These are phyloP conservation scores for Plasmodium vinckei DNA, from an alignment of 169 alveolate species.

Conservation along the genomic window DNA sequence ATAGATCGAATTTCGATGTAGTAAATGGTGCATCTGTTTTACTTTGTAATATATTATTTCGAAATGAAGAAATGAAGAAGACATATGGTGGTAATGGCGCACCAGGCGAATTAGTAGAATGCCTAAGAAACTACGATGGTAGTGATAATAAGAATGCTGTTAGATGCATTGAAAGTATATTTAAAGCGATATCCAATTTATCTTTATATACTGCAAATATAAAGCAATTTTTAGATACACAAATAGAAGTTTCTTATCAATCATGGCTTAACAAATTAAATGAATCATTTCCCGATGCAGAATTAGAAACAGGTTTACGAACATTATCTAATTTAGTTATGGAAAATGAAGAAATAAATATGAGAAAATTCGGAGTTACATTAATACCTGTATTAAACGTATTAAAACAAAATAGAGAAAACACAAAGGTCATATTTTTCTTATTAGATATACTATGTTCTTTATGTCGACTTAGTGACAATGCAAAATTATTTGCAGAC, in stretches of 20 bases:
- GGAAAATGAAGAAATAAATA: slow-evolving; percentile 90
- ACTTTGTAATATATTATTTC: slow-evolving; percentile 89
- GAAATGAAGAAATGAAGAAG: slow-evolving; percentile 89
- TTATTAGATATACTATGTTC: slow-evolving; percentile 89
- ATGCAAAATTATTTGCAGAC: slow-evolving; percentile 84
- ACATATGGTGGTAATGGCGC: slow-evolving; percentile 90
- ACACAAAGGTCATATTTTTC: slow-evolving; percentile 87
- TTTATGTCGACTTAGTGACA: slow-evolving; percentile 88
- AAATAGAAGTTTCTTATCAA: slow-evolving; percentile 82
- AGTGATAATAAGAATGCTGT: slow-evolving; percentile 85
- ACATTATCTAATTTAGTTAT: slow-evolving; percentile 91
- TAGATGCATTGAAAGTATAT: slow-evolving; percentile 89
- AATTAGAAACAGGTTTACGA: slow-evolving; percentile 88
- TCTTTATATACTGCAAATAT: slow-evolving; percentile 90
- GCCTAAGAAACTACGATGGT: slow-evolving; percentile 85
- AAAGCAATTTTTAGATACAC: slow-evolving; percentile 83
- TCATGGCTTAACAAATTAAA: slow-evolving; percentile 84
- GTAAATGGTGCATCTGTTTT: slow-evolving; percentile 91
- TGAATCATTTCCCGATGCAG: slow-evolving; percentile 84
- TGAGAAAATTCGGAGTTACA: slow-evolving; percentile 89
- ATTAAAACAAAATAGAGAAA: slow-evolving; percentile 86
- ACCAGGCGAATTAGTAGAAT: slow-evolving; percentile 91
- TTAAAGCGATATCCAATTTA: slow-evolving; percentile 91
- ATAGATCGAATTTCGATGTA: slow-evolving; percentile 87
- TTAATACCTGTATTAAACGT: slow-evolving; percentile 85